Evolutionary conservation across 768 basidiomycete species (phyloP).

Genomic region (Crepidotus variabilis): DNA sequence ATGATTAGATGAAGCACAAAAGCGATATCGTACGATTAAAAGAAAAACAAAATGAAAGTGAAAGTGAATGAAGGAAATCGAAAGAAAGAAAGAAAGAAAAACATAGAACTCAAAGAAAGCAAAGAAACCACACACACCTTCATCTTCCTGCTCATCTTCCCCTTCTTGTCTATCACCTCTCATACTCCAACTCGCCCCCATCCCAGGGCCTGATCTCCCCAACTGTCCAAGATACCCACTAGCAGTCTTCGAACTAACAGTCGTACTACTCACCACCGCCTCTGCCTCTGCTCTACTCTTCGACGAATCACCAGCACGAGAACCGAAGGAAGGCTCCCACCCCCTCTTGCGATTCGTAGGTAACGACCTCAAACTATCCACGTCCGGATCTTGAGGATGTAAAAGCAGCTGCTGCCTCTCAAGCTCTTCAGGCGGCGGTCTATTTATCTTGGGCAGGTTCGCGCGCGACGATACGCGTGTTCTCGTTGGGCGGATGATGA

Average conservation of each 20-base stretch:
- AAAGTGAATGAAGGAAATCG: too few species aligned
- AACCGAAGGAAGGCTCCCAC: constrained; percentile 62
- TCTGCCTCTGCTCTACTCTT: constrained; percentile 41
- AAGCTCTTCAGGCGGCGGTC: constrained; percentile 20
- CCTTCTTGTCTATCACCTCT: constrained; percentile 24
- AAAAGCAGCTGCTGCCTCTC: not conserved
- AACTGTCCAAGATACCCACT: constrained; percentile 65
- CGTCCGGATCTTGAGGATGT: not conserved
- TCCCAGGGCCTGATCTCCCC: constrained; percentile 21
- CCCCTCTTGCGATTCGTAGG: constrained; percentile 49
- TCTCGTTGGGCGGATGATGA: constrained; percentile 7
- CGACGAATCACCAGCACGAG: constrained; percentile 43
- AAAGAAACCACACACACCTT: constrained; percentile 15
- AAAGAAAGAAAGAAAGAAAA: not conserved
- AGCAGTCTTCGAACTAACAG: constrained; percentile 23
- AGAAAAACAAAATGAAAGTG: too few species aligned
- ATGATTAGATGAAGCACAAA: not conserved
- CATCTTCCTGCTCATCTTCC: constrained; percentile 21
- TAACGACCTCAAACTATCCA: not conserved
- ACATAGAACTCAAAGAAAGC: not conserved
- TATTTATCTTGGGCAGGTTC: constrained; percentile 21
- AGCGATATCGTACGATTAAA: not conserved
- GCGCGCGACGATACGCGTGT: constrained; percentile 13
- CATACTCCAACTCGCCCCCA: constrained; percentile 18
- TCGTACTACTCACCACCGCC: constrained; percentile 30